phyloP scores from a whole-genome alignment of 1,284 basidiomycete species.

The Megacollybia platyphylla region DNA sequence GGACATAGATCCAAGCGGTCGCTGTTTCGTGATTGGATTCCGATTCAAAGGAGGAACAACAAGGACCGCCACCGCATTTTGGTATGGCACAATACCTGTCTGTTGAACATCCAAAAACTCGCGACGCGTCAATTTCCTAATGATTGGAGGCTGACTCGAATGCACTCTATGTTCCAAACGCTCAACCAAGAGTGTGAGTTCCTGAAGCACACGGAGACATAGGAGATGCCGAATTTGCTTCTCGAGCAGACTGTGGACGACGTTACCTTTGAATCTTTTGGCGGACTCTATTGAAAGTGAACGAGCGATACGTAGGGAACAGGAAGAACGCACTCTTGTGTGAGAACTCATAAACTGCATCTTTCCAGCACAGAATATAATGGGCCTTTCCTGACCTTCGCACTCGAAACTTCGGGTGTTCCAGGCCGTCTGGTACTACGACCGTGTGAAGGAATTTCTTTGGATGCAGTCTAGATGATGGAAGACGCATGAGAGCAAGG shows the following conservation, averaged over 20 bases:
- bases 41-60: constrained; percentile 59
- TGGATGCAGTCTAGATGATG: constrained; percentile 11
- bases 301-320: not conserved
- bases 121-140: constrained; percentile 48
- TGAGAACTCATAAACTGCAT: constrained; percentile 21
- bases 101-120: constrained; percentile 42
- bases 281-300: constrained; percentile 13
- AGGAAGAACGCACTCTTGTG: constrained; percentile 19
- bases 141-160: constrained; percentile 18
- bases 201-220: constrained; percentile 61
- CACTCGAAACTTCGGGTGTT: constrained; percentile 46
- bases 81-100: constrained; percentile 32
- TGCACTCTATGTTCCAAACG: constrained; percentile 18
- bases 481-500: constrained; percentile 33
- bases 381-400: constrained; percentile 27
- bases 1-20: constrained; percentile 28
- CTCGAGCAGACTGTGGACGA: constrained; percentile 26
- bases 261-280: constrained; percentile 16
- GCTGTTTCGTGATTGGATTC: constrained; percentile 30
- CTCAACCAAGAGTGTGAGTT: constrained; percentile 45
- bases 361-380: constrained; percentile 48
- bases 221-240: constrained; percentile 51
- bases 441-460: constrained; percentile 5
- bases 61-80: constrained; percentile 46
- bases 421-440: constrained; percentile 54